These are phyloP conservation scores for Fusarium solani-melongenae DNA, from an alignment of 2,329 filamentous ascomycete genomes.

Conservation along the genomic window DNA sequence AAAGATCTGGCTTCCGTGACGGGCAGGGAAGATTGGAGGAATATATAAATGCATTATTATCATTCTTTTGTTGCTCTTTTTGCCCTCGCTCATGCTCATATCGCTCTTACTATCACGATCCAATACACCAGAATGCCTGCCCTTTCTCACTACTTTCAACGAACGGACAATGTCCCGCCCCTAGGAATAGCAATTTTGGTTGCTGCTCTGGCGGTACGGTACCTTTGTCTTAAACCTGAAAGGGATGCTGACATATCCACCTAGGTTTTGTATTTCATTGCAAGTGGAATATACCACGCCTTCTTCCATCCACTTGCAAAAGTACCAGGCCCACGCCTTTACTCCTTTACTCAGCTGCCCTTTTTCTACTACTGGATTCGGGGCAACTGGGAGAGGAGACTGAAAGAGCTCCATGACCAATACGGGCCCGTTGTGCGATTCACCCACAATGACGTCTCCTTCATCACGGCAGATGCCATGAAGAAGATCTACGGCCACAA, in stretches of 20 bases:
- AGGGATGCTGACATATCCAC: not conserved
- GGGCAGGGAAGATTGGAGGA: not conserved
- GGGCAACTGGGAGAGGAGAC: not conserved
- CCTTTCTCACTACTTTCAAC: not conserved
- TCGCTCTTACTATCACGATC: not conserved
- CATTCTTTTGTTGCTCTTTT: not conserved
- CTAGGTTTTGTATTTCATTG: not conserved
- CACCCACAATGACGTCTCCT: not conserved
- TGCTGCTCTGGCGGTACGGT: not conserved
- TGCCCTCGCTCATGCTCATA: not conserved
- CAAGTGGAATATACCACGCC: not conserved
- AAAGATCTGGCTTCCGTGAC: not conserved
- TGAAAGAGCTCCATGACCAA: not conserved
- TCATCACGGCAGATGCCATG: not conserved
- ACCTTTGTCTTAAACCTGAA: not conserved
- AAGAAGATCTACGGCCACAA: not conserved
- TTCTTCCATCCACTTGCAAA: constrained; percentile 1
- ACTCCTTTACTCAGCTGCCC: not conserved
- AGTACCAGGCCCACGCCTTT: not conserved
- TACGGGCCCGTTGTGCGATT: not conserved
- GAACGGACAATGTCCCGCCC: not conserved
- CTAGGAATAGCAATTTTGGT: not conserved
- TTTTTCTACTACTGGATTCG: not conserved
- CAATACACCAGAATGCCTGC: not conserved
- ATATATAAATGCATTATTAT: not conserved